Base-by-base conservation (phyloP, 2,329 filamentous ascomycete species). In the Neofusicoccum ribis region DNA sequence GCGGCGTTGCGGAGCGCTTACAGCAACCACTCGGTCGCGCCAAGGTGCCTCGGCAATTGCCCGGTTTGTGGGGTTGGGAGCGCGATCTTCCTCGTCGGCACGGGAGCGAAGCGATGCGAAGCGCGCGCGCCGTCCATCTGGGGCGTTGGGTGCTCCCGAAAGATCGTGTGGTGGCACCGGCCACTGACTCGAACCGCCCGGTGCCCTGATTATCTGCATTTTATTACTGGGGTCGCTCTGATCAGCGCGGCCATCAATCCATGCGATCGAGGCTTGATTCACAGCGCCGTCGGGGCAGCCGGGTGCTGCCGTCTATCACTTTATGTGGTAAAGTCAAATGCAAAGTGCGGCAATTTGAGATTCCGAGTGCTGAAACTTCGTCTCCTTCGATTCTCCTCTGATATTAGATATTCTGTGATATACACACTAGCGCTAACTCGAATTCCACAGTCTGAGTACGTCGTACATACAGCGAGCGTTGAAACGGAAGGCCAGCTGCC, bases 401-500 rank as follows among this genome's bases (percentile, higher is more conserved):
- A 14, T 43, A 60, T 60, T 60, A 60, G 6, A 5, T 47, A 31
- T 31, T 31, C 27, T 31, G 27, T 31, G 27, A 5, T 7, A 17
- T 15, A 17, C n/a, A 6, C 34, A n/a, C 36, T n/a, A 17, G 12
- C 12, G 36, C 36, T 41, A 27, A 17, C 27, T 39, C 11, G 11
- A 41, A 23, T 20, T 49, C 36, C 27, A 31, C 14, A 20, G n/a
- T 27, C 37, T 27, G 36, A 27, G 37, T 41, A 41, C 27, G 6
- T 31, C 5, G 6, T 31, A 31, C 20, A 31, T 7, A 31, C 20
- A 58, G 56, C 39, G 56, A 60, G 43, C n/a, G 56, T 60, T 20
- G 43, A 47, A 60, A 60, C 14, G 43, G 56, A 59, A 36, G 43
- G 41, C 56, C 56, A 47, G 56, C 56, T 37, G 56, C 56, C 56